Evolutionary conservation across 768 basidiomycete species (phyloP).

Genomic region (Naematelia aurantialba): DNA sequence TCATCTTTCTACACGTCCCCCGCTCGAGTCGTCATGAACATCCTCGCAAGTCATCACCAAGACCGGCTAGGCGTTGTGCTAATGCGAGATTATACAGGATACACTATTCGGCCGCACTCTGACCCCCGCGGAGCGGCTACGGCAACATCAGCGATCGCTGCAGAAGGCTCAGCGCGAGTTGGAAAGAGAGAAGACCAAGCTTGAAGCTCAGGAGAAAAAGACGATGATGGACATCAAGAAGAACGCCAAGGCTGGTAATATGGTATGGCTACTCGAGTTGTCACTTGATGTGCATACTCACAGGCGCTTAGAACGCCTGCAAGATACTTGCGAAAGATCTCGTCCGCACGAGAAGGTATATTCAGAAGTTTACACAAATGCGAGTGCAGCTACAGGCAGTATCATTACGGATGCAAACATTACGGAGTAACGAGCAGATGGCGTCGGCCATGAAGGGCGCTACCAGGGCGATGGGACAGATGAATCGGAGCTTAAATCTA

Average conservation of each 20-base stretch:
- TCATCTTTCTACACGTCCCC: too few relatives aligned
- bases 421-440: conserved; percentile 98
- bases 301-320: conserved; percentile 79
- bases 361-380: conserved; percentile 99
- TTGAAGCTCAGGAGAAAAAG: conserved; percentile 92
- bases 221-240: conserved; percentile 92
- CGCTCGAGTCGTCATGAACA: too few relatives aligned
- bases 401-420: conserved; percentile 86
- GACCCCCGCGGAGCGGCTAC: conserved; percentile 91
- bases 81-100: conserved; percentile 59
- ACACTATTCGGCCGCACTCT: conserved; percentile 89
- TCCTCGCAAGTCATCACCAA: conserved; percentile 53
- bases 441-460: conserved; percentile 99
- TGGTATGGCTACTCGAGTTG: conserved; percentile 58
- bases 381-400: conserved; percentile 96
- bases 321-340: conserved; percentile 99
- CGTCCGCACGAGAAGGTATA: conserved; percentile 87
- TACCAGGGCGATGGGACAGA: conserved; percentile 92
- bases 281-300: neutral
- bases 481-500: conserved; percentile 94
- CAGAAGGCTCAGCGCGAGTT: conserved; percentile 97
- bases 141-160: conserved; percentile 92
- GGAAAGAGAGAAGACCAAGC: conserved; percentile 87
- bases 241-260: conserved; percentile 89
- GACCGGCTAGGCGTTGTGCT: too few relatives aligned